Percentiles rank a stretch among this genome's conserved stretches.
Evolutionary conservation across 306 rosid species (phyloP).

Genomic region (Vigna hirtella): DNA sequence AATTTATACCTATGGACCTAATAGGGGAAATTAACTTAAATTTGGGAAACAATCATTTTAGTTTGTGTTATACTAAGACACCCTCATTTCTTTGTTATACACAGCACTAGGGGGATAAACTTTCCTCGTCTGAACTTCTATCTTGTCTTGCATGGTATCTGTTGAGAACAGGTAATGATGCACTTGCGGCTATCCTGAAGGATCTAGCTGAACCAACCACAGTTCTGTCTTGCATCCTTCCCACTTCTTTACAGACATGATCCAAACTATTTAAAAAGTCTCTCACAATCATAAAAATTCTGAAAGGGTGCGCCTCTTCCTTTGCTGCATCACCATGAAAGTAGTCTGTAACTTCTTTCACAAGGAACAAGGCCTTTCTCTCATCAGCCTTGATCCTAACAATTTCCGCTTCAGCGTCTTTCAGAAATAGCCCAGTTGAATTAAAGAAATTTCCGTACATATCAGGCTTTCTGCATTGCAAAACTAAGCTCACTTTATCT

Average conservation of each 20-base stretch:
- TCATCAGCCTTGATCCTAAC: slow-evolving; percentile 70
- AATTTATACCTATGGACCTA: slow-evolving; percentile 40
- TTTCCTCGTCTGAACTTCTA: slow-evolving; percentile 88
- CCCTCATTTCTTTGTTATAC: slow-evolving; percentile 49
- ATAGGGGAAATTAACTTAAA: slow-evolving; percentile 40
- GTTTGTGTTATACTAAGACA: slow-evolving; percentile 50
- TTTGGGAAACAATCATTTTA: slow-evolving; percentile 38
- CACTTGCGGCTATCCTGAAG: slow-evolving; percentile 86
- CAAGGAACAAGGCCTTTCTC: slow-evolving; percentile 73
- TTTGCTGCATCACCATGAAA: slow-evolving; percentile 87
- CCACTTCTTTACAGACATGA: slow-evolving; percentile 98
- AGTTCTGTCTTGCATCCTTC: slow-evolving; percentile 81
- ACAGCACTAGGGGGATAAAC: slow-evolving; percentile 73
- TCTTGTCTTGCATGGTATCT: slow-evolving; percentile 80
- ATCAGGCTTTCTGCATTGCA: slow-evolving; percentile 72
- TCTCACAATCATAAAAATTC: slow-evolving; percentile 93
- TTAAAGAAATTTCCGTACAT: slow-evolving; percentile 75
- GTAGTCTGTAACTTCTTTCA: slow-evolving; percentile 85
- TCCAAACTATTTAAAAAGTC: slow-evolving; percentile 86
- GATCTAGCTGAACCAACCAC: slow-evolving; percentile 82
- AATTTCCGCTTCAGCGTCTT: slow-evolving; percentile 83
- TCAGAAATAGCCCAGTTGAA: slow-evolving; percentile 70
- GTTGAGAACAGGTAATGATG: slow-evolving; percentile 92
- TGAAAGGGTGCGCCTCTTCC: slow-evolving; percentile 96
- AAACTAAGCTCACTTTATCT: slow-evolving; percentile 80